Conservation (phyloP, 2,329 filamentous ascomycete species). For the Penicillium brasilianum region DNA sequence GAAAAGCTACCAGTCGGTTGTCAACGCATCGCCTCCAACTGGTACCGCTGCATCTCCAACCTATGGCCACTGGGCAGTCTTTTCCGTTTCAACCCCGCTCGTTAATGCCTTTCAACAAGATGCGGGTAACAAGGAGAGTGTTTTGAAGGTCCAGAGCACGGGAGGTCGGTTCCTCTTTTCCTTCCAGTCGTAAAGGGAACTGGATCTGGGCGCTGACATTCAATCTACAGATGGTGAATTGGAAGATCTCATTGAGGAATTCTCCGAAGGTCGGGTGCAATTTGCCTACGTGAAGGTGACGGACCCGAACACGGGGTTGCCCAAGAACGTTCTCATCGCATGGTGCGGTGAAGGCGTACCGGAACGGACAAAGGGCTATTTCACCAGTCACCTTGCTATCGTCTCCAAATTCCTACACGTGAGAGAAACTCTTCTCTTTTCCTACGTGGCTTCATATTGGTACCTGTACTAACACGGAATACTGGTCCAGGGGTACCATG, state of each 20-base stretch:
- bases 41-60: conserved; percentile 73
- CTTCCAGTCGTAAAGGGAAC: background rate
- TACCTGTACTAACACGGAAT: conserved; percentile 9
- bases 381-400: conserved; percentile 88
- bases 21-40: conserved; percentile 64
- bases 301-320: conserved; percentile 86
- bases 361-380: conserved; percentile 98
- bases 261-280: conserved; percentile 94
- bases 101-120: conserved; percentile 90
- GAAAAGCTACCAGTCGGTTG: conserved; percentile 74
- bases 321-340: conserved; percentile 90
- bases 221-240: conserved; percentile 80
- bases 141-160: conserved; percentile 90
- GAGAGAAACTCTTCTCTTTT: conserved; percentile 22
- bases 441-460: background rate
- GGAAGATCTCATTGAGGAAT: conserved; percentile 87
- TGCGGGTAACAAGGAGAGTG: conserved; percentile 82
- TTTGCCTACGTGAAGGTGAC: conserved; percentile 97
- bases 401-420: conserved; percentile 91
- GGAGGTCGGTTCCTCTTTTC: conserved; percentile 66
- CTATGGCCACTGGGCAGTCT: conserved; percentile 90
- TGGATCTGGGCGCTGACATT: conserved; percentile 4
- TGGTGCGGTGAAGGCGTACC: conserved; percentile 98
- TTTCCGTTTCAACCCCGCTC: conserved; percentile 89
- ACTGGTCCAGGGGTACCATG: conserved; percentile 76